phyloP scores from a whole-genome alignment of 345 rosid species.

The Cardamine occulta region DNA sequence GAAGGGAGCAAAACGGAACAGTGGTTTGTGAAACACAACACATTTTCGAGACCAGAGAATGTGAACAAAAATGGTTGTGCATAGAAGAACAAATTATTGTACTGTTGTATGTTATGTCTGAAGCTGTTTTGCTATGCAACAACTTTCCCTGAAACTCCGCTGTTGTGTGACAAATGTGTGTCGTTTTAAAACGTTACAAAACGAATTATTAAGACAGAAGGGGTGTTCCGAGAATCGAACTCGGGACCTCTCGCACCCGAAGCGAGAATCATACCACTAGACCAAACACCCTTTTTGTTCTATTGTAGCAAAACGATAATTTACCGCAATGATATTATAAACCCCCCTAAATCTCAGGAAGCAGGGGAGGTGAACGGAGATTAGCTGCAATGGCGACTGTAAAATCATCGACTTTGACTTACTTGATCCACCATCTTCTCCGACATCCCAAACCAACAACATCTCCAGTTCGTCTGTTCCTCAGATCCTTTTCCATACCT shows the following conservation, averaged over 20 bases:
- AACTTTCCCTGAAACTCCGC: neutral
- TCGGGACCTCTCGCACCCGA: conserved; percentile 96
- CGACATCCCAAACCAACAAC: conserved; percentile 16
- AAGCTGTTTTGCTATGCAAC: neutral
- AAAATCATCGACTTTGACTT: neutral
- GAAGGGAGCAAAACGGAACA: conserved; percentile 53
- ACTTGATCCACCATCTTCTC: conserved; percentile 21
- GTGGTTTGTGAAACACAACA: conserved; percentile 1
- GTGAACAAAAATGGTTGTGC: neutral
- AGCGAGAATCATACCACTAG: conserved; percentile 98
- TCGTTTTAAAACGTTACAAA: neutral
- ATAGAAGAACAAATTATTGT: neutral
- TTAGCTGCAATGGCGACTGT: conserved; percentile 6
- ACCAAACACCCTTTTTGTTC: conserved; percentile 64
- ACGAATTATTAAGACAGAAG: neutral
- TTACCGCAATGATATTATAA: neutral
- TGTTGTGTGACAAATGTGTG: no score
- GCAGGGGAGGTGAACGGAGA: neutral
- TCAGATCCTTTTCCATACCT: neutral
- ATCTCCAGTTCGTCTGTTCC: conserved; percentile 13
- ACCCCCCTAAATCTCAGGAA: neutral
- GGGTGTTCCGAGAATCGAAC: conserved; percentile 96
- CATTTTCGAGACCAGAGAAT: neutral
- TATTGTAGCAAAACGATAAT: fast-evolving
- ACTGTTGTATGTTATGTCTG: neutral